Percentiles rank a stretch among this genome's conserved stretches.
These are phyloP conservation scores for bread wheat (Triticum aestivum) DNA, from an alignment of 176 grass and related monocot species.

Conservation along the genomic window DNA sequence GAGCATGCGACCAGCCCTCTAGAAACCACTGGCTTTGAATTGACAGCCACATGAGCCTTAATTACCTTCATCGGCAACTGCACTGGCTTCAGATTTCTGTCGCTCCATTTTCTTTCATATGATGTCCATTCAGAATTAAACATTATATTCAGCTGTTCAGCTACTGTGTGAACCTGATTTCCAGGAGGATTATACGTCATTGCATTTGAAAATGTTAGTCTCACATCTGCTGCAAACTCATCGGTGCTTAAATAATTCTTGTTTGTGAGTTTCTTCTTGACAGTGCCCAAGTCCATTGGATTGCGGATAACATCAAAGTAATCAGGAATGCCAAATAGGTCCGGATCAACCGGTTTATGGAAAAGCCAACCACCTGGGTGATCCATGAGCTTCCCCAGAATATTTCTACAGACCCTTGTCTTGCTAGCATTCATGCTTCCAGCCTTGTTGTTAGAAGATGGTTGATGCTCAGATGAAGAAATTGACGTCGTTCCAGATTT, in stretches of 20 bases:
- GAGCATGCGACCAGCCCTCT: conserved; percentile 12
- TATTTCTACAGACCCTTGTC: conserved; percentile 50
- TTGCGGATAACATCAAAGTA: conserved; percentile 75
- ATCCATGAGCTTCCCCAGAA: conserved; percentile 70
- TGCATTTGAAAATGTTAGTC: conserved; percentile 80
- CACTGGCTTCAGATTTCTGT: conserved; percentile 15
- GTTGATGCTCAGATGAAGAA: conserved; percentile 14
- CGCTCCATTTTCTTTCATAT: conserved; percentile 55
- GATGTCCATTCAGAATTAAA: conserved; percentile 67
- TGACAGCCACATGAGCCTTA: conserved; percentile 10
- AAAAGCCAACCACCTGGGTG: conserved; percentile 72
- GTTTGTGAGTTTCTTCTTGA: conserved; percentile 63
- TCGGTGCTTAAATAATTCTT: conserved; percentile 41
- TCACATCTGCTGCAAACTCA: conserved; percentile 78
- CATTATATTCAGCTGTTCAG: conserved; percentile 56
- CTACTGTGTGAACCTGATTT: conserved; percentile 78
- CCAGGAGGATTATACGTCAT: conserved; percentile 83
- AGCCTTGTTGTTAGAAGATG: conserved; percentile 18
- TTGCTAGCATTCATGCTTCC: conserved; percentile 59
- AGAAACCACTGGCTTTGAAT: background rate
- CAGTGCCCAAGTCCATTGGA: conserved; percentile 83
- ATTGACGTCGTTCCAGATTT: conserved; percentile 34
- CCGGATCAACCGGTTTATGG: conserved; percentile 70
- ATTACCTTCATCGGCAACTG: conserved; percentile 21
- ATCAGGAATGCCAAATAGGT: conserved; percentile 67